phyloP scores from a whole-genome alignment of 495 filamentous ascomycete species.

The Hyaloscypha hepaticicola region DNA sequence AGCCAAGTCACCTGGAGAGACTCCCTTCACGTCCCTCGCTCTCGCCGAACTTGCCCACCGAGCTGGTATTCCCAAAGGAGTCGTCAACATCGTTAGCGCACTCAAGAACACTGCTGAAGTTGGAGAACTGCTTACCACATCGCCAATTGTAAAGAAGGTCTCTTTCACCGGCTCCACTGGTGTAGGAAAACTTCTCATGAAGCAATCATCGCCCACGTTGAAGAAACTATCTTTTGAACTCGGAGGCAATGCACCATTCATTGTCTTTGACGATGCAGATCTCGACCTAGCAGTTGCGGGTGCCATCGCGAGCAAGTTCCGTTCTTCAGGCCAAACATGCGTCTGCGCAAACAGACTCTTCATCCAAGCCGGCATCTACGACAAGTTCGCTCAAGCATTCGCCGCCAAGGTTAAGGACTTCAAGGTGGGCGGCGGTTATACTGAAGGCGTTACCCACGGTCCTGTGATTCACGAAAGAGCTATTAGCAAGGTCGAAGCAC shows the following conservation, averaged over 20 bases:
- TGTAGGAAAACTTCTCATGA: conserved; percentile 87
- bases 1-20: conserved; percentile 81
- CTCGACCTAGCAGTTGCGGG: conserved; percentile 74
- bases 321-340: conserved; percentile 85
- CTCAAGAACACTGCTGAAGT: conserved; percentile 69
- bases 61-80: conserved; percentile 82
- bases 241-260: conserved; percentile 90
- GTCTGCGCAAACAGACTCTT: conserved; percentile 89
- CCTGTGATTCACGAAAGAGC: conserved; percentile 80
- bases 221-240: conserved; percentile 89
- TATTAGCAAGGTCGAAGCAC: conserved; percentile 70
- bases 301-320: conserved; percentile 78
- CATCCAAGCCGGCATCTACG: conserved; percentile 76
- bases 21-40: conserved; percentile 79
- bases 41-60: conserved; percentile 78
- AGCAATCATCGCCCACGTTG: conserved; percentile 73
- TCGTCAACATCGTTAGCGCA: conserved; percentile 79
- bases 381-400: conserved; percentile 69
- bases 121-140: conserved; percentile 69
- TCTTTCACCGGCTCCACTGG: conserved; percentile 87
- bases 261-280: conserved; percentile 90
- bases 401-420: conserved; percentile 73
- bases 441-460: conserved; percentile 70
- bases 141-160: conserved; percentile 73
- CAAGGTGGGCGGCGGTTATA: conserved; percentile 75